Percentiles rank a stretch among this genome's conserved stretches.
These are phyloP conservation scores for Clonostachys byssicola DNA, from an alignment of 2,329 filamentous ascomycete species.

Conservation along the genomic window DNA sequence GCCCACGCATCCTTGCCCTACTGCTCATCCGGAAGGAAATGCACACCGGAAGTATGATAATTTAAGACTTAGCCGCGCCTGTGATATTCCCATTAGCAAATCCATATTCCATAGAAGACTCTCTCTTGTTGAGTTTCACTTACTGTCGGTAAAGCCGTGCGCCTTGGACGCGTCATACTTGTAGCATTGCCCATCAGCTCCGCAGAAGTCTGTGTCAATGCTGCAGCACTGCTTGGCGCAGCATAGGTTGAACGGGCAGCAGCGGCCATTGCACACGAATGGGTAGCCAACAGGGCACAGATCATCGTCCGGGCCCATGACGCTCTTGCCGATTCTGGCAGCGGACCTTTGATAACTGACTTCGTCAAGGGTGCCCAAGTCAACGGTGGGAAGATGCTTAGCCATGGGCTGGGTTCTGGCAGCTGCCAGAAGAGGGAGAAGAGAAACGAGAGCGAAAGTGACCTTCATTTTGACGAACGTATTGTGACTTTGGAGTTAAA, in stretches of 20 bases:
- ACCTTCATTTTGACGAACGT: not conserved
- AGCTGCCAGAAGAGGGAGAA: not conserved
- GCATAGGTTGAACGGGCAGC: constrained; percentile 1
- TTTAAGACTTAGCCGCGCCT: too few relatives aligned
- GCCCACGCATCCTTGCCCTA: too few relatives aligned
- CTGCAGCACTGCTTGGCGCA: constrained; percentile 1
- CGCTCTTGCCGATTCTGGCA: too few relatives aligned
- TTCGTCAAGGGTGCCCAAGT: not conserved
- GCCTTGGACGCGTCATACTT: too few relatives aligned
- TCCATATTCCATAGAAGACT: too few relatives aligned
- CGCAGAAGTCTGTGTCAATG: not conserved
- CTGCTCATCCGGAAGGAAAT: too few relatives aligned
- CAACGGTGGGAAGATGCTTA: not conserved
- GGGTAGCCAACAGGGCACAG: not conserved
- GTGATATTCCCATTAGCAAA: too few relatives aligned
- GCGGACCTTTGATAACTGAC: not conserved
- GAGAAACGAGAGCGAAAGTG: not conserved
- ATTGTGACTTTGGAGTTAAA: too few relatives aligned
- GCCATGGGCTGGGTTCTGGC: not conserved
- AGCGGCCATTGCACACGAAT: not conserved
- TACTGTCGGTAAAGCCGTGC: too few relatives aligned
- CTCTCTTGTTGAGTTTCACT: too few relatives aligned
- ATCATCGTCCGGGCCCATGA: not conserved
- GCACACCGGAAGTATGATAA: too few relatives aligned
- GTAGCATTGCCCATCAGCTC: too few relatives aligned